Conservation (phyloP, 805 yeast genomes). For the Wickerhamia fluorescens region DNA sequence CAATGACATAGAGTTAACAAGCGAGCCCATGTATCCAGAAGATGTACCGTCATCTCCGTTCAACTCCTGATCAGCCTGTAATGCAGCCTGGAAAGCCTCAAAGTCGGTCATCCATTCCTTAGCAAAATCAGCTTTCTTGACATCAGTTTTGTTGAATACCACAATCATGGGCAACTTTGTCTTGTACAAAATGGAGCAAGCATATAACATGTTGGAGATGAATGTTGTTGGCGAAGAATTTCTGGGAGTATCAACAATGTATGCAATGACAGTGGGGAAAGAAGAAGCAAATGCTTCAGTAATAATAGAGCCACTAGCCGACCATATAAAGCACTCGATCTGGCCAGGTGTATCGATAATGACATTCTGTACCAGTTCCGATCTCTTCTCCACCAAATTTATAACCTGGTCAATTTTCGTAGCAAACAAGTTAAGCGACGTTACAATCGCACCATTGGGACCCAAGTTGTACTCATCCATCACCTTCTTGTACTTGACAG, state of each 20-base stretch:
- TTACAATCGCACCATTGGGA: slow-evolving; percentile 97
- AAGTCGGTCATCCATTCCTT: slow-evolving; percentile 97
- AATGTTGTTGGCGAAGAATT: slow-evolving; percentile 92
- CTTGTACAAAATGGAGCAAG: slow-evolving; percentile 93
- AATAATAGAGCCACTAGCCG: slow-evolving; percentile 93
- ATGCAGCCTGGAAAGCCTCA: slow-evolving; percentile 79
- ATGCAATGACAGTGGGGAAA: slow-evolving; percentile 93
- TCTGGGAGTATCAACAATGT: slow-evolving; percentile 94
- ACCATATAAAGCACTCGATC: slow-evolving; percentile 97
- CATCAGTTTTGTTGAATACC: slow-evolving; percentile 94
- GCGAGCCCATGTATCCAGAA: slow-evolving; percentile 89
- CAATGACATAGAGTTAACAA: slow-evolving; percentile 90
- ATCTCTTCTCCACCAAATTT: slow-evolving; percentile 71
- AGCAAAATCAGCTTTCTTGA: slow-evolving; percentile 76
- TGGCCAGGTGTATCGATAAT: slow-evolving; percentile 98
- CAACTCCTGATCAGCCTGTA: slow-evolving; percentile 58
- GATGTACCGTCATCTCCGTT: slow-evolving; percentile 54
- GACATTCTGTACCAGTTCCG: slow-evolving; percentile 52
- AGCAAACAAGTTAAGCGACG: slow-evolving; percentile 83
- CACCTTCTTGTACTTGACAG: slow-evolving; percentile 90
- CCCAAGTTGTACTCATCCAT: slow-evolving; percentile 95
- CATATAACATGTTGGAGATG: slow-evolving; percentile 96
- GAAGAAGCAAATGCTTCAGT: slow-evolving; percentile 95
- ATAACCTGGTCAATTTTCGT: slow-evolving; percentile 97
- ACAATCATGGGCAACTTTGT: slow-evolving; percentile 95